Evolutionary conservation across 805 yeast species (phyloP), one percentile per base, ranked within the genome.

Genomic region (Lipomyces orientalis): DNA sequence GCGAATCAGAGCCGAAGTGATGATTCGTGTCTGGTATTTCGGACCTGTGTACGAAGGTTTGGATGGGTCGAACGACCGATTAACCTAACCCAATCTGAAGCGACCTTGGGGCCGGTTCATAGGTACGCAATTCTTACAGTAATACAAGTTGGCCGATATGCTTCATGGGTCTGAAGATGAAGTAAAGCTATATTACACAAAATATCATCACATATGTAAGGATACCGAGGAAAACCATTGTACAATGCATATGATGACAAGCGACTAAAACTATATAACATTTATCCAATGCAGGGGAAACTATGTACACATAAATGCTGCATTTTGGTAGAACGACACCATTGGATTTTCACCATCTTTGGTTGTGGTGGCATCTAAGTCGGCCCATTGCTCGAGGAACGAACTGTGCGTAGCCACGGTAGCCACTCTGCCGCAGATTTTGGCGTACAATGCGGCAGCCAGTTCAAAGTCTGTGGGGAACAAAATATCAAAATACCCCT

Each of bases 401-500:
- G 87, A 90, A 7, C 81, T 78, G 77, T 91, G 96, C 49, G 87
- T 78, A 54, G 85, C 81, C 0, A 85, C 84, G 62, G 79, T 79
- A 16, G 88, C 83, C 2, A 83, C 76, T 72, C 85, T 88, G 0
- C 92, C 92, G 25, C 88, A 84, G 16, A 90, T 85, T 68, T 85
- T 84, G 7, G 81, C 80, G 75, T 91, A 92, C 67, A 91, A 68
- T 60, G 87, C 89, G 54, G 85, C 81, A 3, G 87, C 86, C 8
- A 87, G 79, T 7, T 79, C 78, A 76, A 91, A 92, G 74, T 91
- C 90, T 0, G 97, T 91, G 9, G 96, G 91, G 75, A 91, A 91
- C 89, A 90, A 87, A 61, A 91, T 91, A 77, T 91, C 97, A 76
- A 90, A 91, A 74, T 84, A 89, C 0, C 97, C 97, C 75, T 90